These are phyloP conservation scores for Triticum turgidum DNA, from an alignment of 176 grass and related monocot genomes.

Conservation along the genomic window DNA sequence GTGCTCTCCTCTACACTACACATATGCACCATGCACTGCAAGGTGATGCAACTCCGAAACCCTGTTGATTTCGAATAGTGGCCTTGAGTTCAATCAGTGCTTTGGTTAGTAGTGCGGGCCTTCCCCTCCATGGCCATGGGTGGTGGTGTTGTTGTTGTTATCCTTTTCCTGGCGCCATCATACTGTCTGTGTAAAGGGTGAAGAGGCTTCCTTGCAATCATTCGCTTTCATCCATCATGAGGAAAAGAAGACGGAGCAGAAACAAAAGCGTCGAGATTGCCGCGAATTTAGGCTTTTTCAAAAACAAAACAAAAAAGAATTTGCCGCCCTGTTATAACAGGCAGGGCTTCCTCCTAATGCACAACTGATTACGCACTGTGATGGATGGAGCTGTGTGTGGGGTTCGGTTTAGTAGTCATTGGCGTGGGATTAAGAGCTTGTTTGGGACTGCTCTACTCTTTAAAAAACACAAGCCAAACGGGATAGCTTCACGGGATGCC, in stretches of 20 bases:
- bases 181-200: constrained; percentile 35
- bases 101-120: constrained; percentile 42
- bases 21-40: background rate
- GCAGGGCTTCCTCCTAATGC: too few relatives aligned
- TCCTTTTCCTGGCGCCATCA: constrained; percentile 43
- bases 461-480: too few relatives aligned
- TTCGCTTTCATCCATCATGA: constrained; percentile 18
- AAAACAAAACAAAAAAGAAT: too few relatives aligned
- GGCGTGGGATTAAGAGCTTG: too few relatives aligned
- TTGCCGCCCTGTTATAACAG: too few relatives aligned
- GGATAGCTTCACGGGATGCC: too few relatives aligned
- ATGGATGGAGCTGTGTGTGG: too few relatives aligned
- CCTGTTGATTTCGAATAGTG: constrained; percentile 10
- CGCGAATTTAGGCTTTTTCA: constrained; percentile 31
- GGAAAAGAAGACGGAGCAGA: background rate
- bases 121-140: background rate
- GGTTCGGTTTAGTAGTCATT: too few relatives aligned
- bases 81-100: constrained; percentile 27
- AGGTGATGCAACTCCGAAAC: constrained; percentile 7
- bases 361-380: too few relatives aligned
- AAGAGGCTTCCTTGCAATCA: constrained; percentile 45
- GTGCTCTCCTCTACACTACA: background rate
- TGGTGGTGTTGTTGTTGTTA: background rate
- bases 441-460: too few relatives aligned
- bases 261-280: background rate